Base-by-base conservation (phyloP, 169 alveolate genomes). In the Plasmodium berghei region DNA sequence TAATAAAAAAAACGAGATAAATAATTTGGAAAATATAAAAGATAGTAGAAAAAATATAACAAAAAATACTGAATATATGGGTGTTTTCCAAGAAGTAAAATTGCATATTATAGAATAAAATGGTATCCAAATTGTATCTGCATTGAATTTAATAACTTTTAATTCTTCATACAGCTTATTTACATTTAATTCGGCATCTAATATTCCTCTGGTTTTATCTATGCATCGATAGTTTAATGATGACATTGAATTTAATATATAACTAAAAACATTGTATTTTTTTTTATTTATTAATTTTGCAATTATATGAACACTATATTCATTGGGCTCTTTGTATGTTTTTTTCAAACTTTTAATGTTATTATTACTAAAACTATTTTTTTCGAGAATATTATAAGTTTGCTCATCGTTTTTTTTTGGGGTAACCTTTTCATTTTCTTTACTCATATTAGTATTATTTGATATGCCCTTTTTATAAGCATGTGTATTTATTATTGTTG, bases 1-100 rank as follows among this genome's bases (percentile, higher is more conserved):
- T 5, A 85, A 42, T 85, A 85, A 85, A 48, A 85, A 71, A 70
- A 85, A 85, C 18, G 91, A 85, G 34, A 85, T n/a, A 59, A 85
- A 85, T 46, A 70, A 70, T 85, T 85, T 85, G 49, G 73, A 59
- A 46, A 58, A 85, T 28, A 85, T 42, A 58, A 85, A 71, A 20
- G 91, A 85, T n/a, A 85, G 61, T 24, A 42, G 69, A 24, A 85
- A 85, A 52, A 70, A 85, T 24, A 26, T 22, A 26, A 85, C 67
- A 85, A 85, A 85, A 62, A 85, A 85, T 55, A 70, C n/a, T 1
- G 91, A 85, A 85, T 85, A 85, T 22, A 85, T 45, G 12, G 91
- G 91, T 28, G 85, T 70, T 70, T 58, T 69, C 91, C 91, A 85
- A 20, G 91, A 69, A 28, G 87, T 64, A 52, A 85, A 69, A 72